These are phyloP conservation scores for Eucalyptus erythrocorys DNA, from an alignment of 345 rosid genomes.

Conservation along the genomic window DNA sequence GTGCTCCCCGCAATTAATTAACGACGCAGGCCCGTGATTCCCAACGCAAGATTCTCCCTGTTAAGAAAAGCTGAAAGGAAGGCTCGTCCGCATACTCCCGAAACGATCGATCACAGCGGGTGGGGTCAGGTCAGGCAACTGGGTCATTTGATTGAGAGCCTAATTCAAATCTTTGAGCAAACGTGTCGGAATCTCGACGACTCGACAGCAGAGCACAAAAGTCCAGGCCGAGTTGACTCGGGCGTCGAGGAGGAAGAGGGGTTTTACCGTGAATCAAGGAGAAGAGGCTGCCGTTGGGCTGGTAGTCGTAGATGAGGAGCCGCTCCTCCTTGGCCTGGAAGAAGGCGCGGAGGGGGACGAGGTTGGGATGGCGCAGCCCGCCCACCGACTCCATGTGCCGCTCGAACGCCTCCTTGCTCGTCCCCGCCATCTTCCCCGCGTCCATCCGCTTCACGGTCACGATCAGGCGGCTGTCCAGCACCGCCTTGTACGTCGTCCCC, in stretches of 20 bases:
- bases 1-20: not conserved
- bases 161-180: not conserved
- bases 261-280: conserved; percentile 75
- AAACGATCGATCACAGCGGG: not conserved
- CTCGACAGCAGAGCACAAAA: not conserved
- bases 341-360: conserved; percentile 82
- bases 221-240: not conserved
- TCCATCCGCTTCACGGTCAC: conserved; percentile 81
- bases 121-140: not conserved
- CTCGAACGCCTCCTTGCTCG: conserved; percentile 50
- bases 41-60: not conserved
- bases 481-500: conserved; percentile 86
- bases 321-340: conserved; percentile 83
- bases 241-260: not conserved
- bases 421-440: conserved; percentile 40
- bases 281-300: conserved; percentile 88
- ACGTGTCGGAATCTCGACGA: not conserved
- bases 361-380: conserved; percentile 79
- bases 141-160: not conserved
- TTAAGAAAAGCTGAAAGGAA: not conserved
- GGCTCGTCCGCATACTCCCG: not conserved
- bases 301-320: conserved; percentile 71
- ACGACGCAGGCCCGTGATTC: not conserved
- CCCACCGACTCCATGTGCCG: conserved; percentile 96
- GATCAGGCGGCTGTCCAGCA: conserved; percentile 65